phyloP scores from a whole-genome alignment of 1,284 basidiomycete species.

The Leccinum pachyderme region DNA sequence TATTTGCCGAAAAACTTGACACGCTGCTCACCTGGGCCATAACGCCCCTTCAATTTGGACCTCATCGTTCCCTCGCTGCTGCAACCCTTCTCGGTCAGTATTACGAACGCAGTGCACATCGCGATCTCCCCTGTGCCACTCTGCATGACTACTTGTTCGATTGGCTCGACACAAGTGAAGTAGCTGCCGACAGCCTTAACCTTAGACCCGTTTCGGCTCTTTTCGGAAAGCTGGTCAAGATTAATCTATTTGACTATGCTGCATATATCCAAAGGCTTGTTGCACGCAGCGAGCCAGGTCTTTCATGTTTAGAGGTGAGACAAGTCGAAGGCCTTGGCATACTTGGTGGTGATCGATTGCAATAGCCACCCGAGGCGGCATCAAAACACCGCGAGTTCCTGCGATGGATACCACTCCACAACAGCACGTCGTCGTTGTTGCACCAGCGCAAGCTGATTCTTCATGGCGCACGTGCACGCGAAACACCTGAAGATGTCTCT shows the following conservation, averaged over 20 bases:
- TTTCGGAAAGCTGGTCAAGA: conserved; percentile 77
- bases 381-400: conserved; percentile 71
- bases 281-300: conserved; percentile 70
- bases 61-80: conserved; percentile 81
- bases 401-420: conserved; percentile 65
- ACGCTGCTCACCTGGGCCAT: conserved; percentile 86
- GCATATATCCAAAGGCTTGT: conserved; percentile 83
- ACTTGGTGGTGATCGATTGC: not conserved
- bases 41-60: conserved; percentile 79
- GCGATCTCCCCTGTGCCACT: conserved; percentile 53
- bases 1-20: conserved; percentile 71
- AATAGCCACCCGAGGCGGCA: conserved; percentile 20
- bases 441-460: conserved; percentile 67
- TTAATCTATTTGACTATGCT: conserved; percentile 80
- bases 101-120: conserved; percentile 59
- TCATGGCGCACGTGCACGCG: conserved; percentile 63
- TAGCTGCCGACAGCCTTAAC: conserved; percentile 58
- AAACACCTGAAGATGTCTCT: conserved; percentile 63
- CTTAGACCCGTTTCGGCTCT: conserved; percentile 66
- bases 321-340: not conserved
- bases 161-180: conserved; percentile 76
- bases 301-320: conserved; percentile 54
- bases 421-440: conserved; percentile 52
- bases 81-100: conserved; percentile 74
- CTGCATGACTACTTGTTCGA: conserved; percentile 77